Conservation (phyloP, 169 alveolate genomes). For the Plasmodium berghei region DNA sequence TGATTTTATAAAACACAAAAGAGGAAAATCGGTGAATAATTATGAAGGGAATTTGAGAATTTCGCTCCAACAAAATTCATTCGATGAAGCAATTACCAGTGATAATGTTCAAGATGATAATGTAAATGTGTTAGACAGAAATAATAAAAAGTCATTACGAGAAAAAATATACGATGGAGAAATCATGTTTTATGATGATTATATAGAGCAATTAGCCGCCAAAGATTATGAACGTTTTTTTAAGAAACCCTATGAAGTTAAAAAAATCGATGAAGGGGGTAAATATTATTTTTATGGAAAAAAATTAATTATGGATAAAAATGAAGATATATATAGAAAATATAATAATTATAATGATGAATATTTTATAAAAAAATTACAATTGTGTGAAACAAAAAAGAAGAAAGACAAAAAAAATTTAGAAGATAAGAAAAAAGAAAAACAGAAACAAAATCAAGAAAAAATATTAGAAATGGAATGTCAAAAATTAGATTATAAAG, state of each 20-base stretch:
- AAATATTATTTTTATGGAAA: slow-evolving; percentile 74
- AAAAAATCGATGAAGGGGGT: slow-evolving; percentile 74
- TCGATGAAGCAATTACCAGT: not conserved
- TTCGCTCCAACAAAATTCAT: slow-evolving; percentile 7
- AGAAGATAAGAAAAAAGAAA: slow-evolving; percentile 16
- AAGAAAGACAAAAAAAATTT: slow-evolving; percentile 19
- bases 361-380: slow-evolving; percentile 25
- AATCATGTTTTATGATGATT: slow-evolving; percentile 77
- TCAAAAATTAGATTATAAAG: slow-evolving; percentile 30
- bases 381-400: slow-evolving; percentile 20
- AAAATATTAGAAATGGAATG: slow-evolving; percentile 42
- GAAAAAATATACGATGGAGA: slow-evolving; percentile 82
- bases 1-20: too few relatives aligned
- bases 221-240: slow-evolving; percentile 70
- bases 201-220: slow-evolving; percentile 60
- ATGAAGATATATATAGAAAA: slow-evolving; percentile 65
- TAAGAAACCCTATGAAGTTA: slow-evolving; percentile 70
- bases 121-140: not conserved
- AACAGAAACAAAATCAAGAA: slow-evolving; percentile 21
- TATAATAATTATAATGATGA: slow-evolving; percentile 60
- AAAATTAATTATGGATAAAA: slow-evolving; percentile 29
- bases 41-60: slow-evolving; percentile 40
- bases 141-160: slow-evolving; percentile 74
- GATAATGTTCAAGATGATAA: not conserved
- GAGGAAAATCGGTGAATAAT: not conserved